Conservation (phyloP, 352 stramenopile species). For the Globisporangium cylindrosporum region DNA sequence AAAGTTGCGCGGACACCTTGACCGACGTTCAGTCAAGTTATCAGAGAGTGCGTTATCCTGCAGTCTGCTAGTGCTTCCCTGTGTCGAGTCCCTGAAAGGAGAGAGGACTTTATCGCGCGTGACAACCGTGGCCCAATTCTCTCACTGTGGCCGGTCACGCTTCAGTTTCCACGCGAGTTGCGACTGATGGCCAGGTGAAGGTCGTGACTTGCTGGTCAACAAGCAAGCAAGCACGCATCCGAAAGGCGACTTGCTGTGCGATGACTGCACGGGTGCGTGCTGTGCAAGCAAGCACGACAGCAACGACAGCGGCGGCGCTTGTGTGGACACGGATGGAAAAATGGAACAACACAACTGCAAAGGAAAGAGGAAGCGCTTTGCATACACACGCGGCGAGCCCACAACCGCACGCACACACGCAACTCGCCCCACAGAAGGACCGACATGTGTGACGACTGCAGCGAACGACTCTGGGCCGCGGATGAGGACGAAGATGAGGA, state of each 20-base stretch:
- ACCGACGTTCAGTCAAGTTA: background rate
- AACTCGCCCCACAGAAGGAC: no score
- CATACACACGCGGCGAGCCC: background rate
- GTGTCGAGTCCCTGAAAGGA: background rate
- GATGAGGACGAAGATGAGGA: background rate
- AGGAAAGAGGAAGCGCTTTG: background rate
- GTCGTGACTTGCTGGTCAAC: background rate
- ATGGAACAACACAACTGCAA: background rate
- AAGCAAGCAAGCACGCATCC: background rate
- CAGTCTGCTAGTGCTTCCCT: background rate
- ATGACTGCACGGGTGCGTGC: background rate
- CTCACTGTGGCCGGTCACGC: background rate
- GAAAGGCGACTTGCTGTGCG: background rate
- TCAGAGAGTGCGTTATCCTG: background rate
- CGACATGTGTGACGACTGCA: background rate
- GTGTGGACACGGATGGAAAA: background rate
- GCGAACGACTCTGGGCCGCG: background rate
- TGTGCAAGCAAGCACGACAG: background rate
- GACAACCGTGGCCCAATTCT: background rate
- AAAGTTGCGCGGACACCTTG: background rate
- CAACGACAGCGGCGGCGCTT: background rate
- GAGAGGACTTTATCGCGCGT: background rate
- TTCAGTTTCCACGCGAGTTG: background rate
- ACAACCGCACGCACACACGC: background rate
- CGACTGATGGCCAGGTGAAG: background rate